Conservation (phyloP, 805 yeast species). For the Candida hungchunana region DNA sequence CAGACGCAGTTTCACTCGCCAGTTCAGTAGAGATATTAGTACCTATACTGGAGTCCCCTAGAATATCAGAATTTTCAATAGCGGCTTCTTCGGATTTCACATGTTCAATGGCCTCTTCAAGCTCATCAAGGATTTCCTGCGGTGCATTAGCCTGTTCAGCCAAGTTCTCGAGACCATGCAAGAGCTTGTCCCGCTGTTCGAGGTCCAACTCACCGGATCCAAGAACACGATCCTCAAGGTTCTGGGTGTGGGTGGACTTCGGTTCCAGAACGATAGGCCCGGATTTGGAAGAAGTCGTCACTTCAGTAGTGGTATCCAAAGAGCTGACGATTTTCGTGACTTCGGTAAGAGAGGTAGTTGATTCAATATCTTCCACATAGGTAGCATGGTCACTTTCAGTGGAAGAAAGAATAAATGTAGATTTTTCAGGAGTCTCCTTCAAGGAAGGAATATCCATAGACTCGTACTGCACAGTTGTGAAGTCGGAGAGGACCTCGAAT, state of each 20-base stretch:
- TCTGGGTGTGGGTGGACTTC: neutral
- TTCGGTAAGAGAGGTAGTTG: constrained; percentile 1
- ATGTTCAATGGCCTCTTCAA: constrained; percentile 2
- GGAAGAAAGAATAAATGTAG: no score
- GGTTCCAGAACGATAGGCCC: neutral
- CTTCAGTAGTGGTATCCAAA: no score
- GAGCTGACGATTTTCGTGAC: no score
- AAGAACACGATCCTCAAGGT: neutral
- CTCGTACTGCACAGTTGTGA: neutral
- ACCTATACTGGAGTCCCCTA: neutral
- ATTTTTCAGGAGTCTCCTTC: no score
- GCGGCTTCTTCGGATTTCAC: neutral
- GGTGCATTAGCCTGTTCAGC: constrained; percentile 5
- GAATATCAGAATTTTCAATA: neutral
- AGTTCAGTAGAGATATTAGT: no score
- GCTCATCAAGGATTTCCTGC: constrained; percentile 3
- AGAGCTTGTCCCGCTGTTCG: no score
- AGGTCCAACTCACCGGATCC: no score
- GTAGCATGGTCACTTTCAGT: no score
- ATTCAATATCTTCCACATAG: no score
- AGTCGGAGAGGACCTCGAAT: no score
- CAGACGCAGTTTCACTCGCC: no score
- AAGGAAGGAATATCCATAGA: no score
- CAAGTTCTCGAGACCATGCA: constrained; percentile 6
- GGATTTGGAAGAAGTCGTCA: neutral